phyloP scores from a whole-genome alignment of 768 basidiomycete genomes.

The Omphalotus guepiniiformis region DNA sequence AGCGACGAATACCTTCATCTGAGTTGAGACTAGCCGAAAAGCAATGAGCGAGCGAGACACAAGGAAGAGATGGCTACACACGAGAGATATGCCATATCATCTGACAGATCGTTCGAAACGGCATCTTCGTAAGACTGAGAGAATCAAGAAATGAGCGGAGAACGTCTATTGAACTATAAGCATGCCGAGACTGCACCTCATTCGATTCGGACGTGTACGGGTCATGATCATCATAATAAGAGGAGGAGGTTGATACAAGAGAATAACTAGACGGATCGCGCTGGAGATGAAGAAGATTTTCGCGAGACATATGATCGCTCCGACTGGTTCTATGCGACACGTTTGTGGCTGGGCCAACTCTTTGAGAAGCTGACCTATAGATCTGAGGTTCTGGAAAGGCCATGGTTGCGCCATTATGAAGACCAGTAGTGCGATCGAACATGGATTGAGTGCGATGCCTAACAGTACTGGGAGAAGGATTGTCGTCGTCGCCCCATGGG shows the following conservation, averaged over 20 bases:
- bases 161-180: not conserved
- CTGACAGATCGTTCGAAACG: constrained; percentile 29
- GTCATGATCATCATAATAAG: constrained; percentile 35
- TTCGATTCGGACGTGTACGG: constrained; percentile 24
- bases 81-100: constrained; percentile 34
- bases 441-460: constrained; percentile 32
- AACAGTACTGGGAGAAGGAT: constrained; percentile 15
- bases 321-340: constrained; percentile 26
- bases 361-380: constrained; percentile 41
- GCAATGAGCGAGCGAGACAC: constrained; percentile 13
- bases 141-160: constrained; percentile 8
- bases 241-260: constrained; percentile 27
- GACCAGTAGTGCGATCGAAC: constrained; percentile 24
- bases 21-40: constrained; percentile 47
- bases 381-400: constrained; percentile 52
- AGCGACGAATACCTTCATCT: constrained; percentile 59
- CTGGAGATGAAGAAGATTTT: constrained; percentile 19
- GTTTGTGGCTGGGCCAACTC: constrained; percentile 17
- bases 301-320: too few relatives aligned
- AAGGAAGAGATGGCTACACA: constrained; percentile 22
- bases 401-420: constrained; percentile 26
- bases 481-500: constrained; percentile 29
- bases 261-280: constrained; percentile 33
- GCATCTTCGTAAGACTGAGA: constrained; percentile 21
- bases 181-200: constrained; percentile 24